phyloP scores from a whole-genome alignment of 257 asterid genomes.

The Sherardia arvensis region DNA sequence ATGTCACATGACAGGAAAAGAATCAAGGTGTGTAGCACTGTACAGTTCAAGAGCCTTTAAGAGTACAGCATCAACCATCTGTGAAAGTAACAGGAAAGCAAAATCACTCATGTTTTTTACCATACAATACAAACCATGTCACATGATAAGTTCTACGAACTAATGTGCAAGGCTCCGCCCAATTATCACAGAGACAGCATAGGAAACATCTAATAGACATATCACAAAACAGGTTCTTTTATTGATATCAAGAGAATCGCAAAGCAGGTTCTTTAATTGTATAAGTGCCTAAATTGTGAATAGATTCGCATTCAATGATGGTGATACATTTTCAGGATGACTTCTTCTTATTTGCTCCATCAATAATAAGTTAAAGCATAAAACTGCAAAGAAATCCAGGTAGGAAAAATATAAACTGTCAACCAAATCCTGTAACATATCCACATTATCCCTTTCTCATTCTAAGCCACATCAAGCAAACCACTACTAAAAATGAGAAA shows the following conservation, averaged over 20 bases:
- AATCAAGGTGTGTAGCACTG: neutral
- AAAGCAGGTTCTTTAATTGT: neutral
- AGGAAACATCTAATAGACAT: neutral
- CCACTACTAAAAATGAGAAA: slow-evolving; percentile 5
- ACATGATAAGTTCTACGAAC: neutral
- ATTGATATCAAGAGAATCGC: neutral
- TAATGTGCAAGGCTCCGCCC: neutral
- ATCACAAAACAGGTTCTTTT: neutral
- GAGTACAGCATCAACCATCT: neutral
- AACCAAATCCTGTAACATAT: neutral
- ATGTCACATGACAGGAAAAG: neutral
- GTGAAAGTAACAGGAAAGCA: neutral
- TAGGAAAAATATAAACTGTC: neutral
- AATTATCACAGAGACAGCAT: neutral
- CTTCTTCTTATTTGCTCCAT: neutral
- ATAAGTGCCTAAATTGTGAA: neutral
- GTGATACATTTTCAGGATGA: neutral
- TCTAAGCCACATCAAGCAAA: neutral
- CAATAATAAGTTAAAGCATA: neutral
- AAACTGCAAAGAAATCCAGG: neutral
- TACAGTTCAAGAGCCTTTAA: neutral
- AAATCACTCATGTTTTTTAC: neutral
- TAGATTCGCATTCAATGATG: neutral
- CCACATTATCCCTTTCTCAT: slow-evolving; percentile 1
- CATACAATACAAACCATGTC: neutral